Evolutionary conservation across 345 rosid genomes (phyloP), one percentile per base, ranked within the genome.

Genomic region (Durio zibethinus): DNA sequence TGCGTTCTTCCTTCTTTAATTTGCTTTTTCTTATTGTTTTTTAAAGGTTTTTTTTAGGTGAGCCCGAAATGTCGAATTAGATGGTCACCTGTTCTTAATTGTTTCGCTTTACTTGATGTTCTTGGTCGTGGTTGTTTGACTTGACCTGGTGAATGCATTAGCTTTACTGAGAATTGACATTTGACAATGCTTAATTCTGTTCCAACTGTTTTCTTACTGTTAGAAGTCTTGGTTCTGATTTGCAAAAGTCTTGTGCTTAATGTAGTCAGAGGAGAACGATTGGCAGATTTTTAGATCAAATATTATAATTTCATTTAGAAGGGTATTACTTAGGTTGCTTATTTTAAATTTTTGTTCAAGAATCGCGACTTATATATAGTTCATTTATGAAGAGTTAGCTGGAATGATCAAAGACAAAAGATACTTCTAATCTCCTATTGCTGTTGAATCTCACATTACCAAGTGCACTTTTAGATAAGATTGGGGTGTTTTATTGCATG

Each of bases 181-280:
- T 36, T 64, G 27, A 36, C 45, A 79, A 59, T 85, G 64, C 83
- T 69, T 68, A 25, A 11, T 25, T 75, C 74, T 38, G 48, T 27
- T 10, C 62, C 29, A 42, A 23, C 10, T 76, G 57, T 31, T 23
- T 3, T 77, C 48, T 16, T 20, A 50, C 15, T 63, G n/a, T 10
- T n/a, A 20, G 9, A 2, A 40, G 0, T 21, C 50, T 23, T 66
- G 31, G 1, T 66, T 25, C 33, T 66, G 27, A 21, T 42, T 66
- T 21, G n/a, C n/a, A n/a, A n/a, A n/a, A n/a, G n/a, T 38, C 48
- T 38, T 4, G 16, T 65, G 25, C 38, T 65, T 36, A 65, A 36
- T 65, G 15, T 66, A 23, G 48, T 66, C 5, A 5, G 48, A 66
- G 23, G 72, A 42, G 29, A 42, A 66, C 42, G 72, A 40, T 21